Evolutionary conservation across 495 filamentous ascomycete species (phyloP).

Genomic region (Apodospora peruviana): DNA sequence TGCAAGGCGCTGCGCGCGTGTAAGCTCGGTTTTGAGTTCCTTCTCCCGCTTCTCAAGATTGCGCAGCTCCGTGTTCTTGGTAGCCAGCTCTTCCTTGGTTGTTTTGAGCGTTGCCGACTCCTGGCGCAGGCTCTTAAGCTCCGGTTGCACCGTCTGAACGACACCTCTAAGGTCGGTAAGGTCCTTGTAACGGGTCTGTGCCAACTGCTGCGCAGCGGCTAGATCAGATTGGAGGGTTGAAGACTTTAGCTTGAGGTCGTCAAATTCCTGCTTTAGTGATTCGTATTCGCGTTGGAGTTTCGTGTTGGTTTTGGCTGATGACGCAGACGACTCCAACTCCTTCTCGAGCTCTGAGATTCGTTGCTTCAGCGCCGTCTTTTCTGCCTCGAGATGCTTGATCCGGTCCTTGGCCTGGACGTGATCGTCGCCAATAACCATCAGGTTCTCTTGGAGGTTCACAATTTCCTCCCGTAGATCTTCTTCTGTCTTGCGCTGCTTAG

Average conservation of each 20-base stretch:
- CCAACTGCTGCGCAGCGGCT: constrained; percentile 77
- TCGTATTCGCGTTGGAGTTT: constrained; percentile 55
- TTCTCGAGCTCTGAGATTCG: constrained; percentile 61
- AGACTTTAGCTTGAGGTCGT: constrained; percentile 65
- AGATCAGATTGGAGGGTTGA: constrained; percentile 75
- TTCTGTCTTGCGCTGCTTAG: constrained; percentile 62
- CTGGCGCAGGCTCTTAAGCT: constrained; percentile 66
- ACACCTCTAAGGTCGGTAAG: constrained; percentile 71
- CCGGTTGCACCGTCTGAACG: constrained; percentile 79
- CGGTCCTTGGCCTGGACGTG: constrained; percentile 77
- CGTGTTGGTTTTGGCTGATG: constrained; percentile 26
- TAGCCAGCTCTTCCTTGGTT: constrained; percentile 64
- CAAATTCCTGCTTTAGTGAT: constrained; percentile 62
- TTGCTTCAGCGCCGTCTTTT: constrained; percentile 46
- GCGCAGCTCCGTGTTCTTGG: constrained; percentile 63
- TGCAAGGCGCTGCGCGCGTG: constrained; percentile 59
- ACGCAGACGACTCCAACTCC: constrained; percentile 43
- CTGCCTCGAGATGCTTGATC: constrained; percentile 52
- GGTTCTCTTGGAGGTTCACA: constrained; percentile 71
- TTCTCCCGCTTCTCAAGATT: constrained; percentile 73
- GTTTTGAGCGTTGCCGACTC: constrained; percentile 69
- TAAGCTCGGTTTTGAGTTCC: constrained; percentile 69
- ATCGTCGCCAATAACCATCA: constrained; percentile 69
- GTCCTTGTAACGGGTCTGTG: constrained; percentile 81
- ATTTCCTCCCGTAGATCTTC: constrained; percentile 84